Conservation (phyloP, 1,284 basidiomycete species). For the Pseudozyma pruni region DNA sequence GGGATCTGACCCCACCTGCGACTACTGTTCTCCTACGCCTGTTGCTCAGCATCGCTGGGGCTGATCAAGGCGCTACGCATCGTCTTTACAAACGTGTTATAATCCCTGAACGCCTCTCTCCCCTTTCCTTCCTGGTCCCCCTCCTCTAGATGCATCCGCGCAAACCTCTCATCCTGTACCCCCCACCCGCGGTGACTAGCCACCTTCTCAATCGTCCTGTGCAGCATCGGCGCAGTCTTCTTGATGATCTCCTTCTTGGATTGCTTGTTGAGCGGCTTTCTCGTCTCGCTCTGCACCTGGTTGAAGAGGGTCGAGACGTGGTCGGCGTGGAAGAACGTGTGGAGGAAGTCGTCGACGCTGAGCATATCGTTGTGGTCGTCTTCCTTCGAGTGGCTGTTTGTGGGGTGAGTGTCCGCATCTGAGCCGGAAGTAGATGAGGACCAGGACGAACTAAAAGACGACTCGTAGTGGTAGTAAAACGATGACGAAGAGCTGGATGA, state of each 20-base stretch:
- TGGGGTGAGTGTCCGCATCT: not conserved
- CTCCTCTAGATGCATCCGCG: conserved; percentile 11
- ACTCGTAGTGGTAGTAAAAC: no score
- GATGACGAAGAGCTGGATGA: no score
- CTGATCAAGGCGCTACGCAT: conserved; percentile 32
- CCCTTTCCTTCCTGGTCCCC: no score
- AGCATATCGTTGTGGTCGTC: conserved; percentile 15
- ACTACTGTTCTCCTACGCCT: conserved; percentile 12
- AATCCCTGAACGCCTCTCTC: conserved; percentile 26
- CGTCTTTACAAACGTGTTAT: conserved; percentile 43
- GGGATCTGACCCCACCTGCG: conserved; percentile 5
- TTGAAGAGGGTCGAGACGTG: conserved; percentile 14
- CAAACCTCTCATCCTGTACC: conserved; percentile 25
- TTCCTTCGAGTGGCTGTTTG: conserved; percentile 1
- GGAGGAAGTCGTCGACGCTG: conserved; percentile 32
- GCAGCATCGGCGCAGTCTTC: conserved; percentile 20
- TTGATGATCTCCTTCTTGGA: conserved; percentile 43
- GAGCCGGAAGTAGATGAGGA: conserved; percentile 5
- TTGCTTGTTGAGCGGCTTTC: conserved; percentile 7
- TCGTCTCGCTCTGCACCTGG: conserved; percentile 6
- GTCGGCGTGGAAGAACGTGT: conserved; percentile 38
- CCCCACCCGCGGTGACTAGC: conserved; percentile 36
- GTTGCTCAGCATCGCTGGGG: conserved; percentile 9
- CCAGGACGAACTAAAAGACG: not conserved
- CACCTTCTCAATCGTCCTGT: conserved; percentile 40